These are phyloP conservation scores for Petunia axillaris DNA, from an alignment of 257 asterid genomes.

Conservation along the genomic window DNA sequence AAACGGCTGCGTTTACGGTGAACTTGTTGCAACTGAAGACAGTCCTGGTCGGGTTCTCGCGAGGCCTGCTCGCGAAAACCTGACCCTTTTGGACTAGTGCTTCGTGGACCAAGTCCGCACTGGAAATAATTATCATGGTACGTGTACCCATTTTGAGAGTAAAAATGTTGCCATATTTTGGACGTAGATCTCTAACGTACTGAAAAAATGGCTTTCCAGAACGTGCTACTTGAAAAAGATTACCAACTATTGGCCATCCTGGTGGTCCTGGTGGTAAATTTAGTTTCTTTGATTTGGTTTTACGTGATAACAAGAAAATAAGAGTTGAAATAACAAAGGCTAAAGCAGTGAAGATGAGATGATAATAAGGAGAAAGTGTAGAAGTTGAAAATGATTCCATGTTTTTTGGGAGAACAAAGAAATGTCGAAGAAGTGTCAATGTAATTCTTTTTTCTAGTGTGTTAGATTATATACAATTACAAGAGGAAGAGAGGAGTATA, in stretches of 20 bases:
- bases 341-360: conserved; percentile 63
- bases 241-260: conserved; percentile 86
- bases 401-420: not conserved
- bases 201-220: conserved; percentile 80
- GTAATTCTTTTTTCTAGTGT: not conserved
- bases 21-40: conserved; percentile 86
- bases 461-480: not conserved
- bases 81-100: conserved; percentile 73
- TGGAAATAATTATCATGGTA: conserved; percentile 69
- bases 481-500: not conserved
- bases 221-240: conserved; percentile 81
- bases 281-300: conserved; percentile 50
- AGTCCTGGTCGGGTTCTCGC: conserved; percentile 78
- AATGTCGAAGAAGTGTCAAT: not conserved
- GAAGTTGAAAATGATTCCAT: conserved; percentile 57
- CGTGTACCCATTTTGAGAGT: conserved; percentile 85
- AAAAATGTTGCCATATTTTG: conserved; percentile 68
- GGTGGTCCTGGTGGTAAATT: conserved; percentile 93
- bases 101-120: conserved; percentile 64
- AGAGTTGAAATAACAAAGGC: conserved; percentile 55
- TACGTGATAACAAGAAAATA: conserved; percentile 47
- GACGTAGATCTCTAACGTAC: conserved; percentile 62
- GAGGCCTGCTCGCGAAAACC: conserved; percentile 76
- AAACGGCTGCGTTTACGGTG: conserved; percentile 77
- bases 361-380: conserved; percentile 45